Conservation (phyloP, 352 stramenopile species). For the Pythium graminicola region DNA sequence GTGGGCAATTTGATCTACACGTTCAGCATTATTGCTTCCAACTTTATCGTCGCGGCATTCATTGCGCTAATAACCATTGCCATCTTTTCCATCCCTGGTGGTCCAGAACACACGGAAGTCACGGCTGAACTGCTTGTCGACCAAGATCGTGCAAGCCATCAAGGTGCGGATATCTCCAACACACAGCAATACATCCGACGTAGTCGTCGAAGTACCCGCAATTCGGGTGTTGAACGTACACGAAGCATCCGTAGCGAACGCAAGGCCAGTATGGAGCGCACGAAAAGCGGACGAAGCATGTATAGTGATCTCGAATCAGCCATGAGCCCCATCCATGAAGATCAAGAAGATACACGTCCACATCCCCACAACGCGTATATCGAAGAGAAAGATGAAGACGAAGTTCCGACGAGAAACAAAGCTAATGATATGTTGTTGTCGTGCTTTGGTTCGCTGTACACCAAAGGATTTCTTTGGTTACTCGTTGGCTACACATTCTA, state of each 20-base stretch:
- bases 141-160: conserved; percentile 20
- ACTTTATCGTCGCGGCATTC: conserved; percentile 40
- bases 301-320: conserved; percentile 14
- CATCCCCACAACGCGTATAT: conserved; percentile 55
- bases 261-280: conserved; percentile 3
- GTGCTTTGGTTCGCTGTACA: conserved; percentile 36
- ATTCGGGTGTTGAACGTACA: conserved; percentile 1
- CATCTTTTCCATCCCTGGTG: conserved; percentile 56
- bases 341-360: conserved; percentile 27
- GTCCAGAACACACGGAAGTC: conserved; percentile 29
- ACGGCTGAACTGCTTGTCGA: neutral
- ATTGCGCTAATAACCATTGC: conserved; percentile 43
- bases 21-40: conserved; percentile 42
- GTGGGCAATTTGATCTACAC: conserved; percentile 52
- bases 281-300: neutral
- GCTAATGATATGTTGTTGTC: neutral
- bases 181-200: conserved; percentile 17
- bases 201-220: conserved; percentile 15
- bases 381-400: conserved; percentile 31
- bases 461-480: conserved; percentile 65
- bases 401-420: neutral
- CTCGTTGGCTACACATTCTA: conserved; percentile 56
- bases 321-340: conserved; percentile 16
- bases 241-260: neutral
- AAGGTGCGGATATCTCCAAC: conserved; percentile 7